These are phyloP conservation scores for Scopulariopsis brevicaulis DNA, from an alignment of 2,329 filamentous ascomycete species.

Conservation along the genomic window DNA sequence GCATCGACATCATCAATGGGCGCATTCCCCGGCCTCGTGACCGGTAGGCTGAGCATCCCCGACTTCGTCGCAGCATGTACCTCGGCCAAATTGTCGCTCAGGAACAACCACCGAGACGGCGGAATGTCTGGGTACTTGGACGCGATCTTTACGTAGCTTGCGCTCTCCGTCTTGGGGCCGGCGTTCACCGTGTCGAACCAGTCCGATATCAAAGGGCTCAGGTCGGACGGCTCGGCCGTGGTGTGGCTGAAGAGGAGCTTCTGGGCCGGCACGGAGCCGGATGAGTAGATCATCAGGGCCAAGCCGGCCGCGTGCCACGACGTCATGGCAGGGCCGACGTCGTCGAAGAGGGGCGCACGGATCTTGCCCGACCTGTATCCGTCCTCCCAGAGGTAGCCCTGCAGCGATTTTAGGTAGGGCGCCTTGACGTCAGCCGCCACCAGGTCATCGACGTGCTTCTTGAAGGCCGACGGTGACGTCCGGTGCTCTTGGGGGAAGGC, in stretches of 20 bases:
- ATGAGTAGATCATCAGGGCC: slow-evolving; percentile 68
- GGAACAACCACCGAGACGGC: slow-evolving; percentile 54
- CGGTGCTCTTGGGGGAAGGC: slow-evolving; percentile 59
- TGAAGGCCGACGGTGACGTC: slow-evolving; percentile 44
- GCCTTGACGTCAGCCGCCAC: slow-evolving; percentile 63
- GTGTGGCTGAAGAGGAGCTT: slow-evolving; percentile 67
- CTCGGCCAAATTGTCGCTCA: slow-evolving; percentile 69
- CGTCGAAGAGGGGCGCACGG: slow-evolving; percentile 61
- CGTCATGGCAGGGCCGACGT: slow-evolving; percentile 55
- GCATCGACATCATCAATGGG: slow-evolving; percentile 39
- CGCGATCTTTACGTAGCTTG: slow-evolving; percentile 56
- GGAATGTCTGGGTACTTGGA: slow-evolving; percentile 30
- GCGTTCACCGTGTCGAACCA: slow-evolving; percentile 78
- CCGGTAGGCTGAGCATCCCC: slow-evolving; percentile 52
- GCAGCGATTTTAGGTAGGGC: slow-evolving; percentile 66
- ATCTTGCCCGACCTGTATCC: slow-evolving; percentile 63
- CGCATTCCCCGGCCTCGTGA: slow-evolving; percentile 60
- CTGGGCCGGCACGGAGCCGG: slow-evolving; percentile 69
- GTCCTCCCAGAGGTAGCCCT: slow-evolving; percentile 67
- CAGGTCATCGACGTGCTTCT: slow-evolving; percentile 58
- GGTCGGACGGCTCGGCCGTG: slow-evolving; percentile 43
- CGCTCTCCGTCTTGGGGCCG: slow-evolving; percentile 56
- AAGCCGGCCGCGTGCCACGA: slow-evolving; percentile 44
- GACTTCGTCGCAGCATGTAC: slow-evolving; percentile 49
- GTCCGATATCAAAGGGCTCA: slow-evolving; percentile 45